These are phyloP conservation scores for Spinellus fusiger DNA, from an alignment of 192 early-diverging fungal species.

Conservation along the genomic window DNA sequence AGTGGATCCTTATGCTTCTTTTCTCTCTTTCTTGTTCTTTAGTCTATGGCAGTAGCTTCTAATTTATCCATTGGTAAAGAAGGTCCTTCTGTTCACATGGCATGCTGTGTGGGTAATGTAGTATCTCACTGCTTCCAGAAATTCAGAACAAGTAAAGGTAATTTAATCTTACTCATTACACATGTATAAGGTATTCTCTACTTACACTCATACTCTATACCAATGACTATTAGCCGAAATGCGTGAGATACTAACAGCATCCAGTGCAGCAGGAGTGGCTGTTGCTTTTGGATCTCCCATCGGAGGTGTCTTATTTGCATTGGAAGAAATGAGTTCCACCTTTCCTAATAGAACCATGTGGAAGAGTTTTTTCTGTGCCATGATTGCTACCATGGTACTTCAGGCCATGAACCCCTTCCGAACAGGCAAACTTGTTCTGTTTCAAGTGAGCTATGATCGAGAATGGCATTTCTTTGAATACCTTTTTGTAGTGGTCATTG, in stretches of 20 bases:
- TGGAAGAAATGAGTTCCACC: conserved; percentile 87
- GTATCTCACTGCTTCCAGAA: conserved; percentile 70
- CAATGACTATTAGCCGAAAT: conserved; percentile 47
- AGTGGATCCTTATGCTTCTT: background rate
- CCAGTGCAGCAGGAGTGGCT: conserved; percentile 93
- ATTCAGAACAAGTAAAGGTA: conserved; percentile 76
- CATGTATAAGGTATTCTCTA: background rate
- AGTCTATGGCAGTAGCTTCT: conserved; percentile 79
- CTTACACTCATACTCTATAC: background rate
- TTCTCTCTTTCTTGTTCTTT: background rate
- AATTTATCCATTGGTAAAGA: conserved; percentile 93
- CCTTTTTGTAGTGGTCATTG: conserved; percentile 71
- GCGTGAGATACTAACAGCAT: conserved; percentile 78
- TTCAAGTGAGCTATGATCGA: conserved; percentile 87
- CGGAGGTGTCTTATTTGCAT: conserved; percentile 69
- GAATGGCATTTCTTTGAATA: conserved; percentile 96
- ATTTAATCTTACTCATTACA: background rate
- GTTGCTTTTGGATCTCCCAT: conserved; percentile 98
- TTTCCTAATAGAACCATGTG: conserved; percentile 96
- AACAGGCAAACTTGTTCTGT: conserved; percentile 95
- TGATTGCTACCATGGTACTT: conserved; percentile 89
- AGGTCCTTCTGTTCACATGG: conserved; percentile 93
- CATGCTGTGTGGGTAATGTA: conserved; percentile 89
- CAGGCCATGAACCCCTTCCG: conserved; percentile 90
- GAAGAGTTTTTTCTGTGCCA: conserved; percentile 94